These are phyloP conservation scores for Mycena sanguinolenta DNA, from an alignment of 768 basidiomycete genomes.

Conservation along the genomic window DNA sequence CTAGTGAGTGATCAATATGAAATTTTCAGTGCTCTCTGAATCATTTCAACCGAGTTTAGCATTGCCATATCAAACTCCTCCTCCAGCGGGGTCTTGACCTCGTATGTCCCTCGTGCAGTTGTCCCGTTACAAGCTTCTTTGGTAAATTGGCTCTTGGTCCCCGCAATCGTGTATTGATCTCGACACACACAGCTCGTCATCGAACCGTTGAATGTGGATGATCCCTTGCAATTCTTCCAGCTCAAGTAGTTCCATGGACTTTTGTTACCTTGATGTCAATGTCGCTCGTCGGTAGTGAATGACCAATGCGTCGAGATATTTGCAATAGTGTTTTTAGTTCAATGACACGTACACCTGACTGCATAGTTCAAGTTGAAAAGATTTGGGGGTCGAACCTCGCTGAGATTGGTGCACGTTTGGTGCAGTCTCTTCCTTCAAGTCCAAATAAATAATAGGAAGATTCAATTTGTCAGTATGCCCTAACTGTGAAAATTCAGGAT, in stretches of 20 bases:
- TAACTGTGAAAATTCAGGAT: no score
- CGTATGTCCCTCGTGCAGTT: slow-evolving; percentile 20
- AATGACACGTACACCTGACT: no score
- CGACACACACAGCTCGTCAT: slow-evolving; percentile 20
- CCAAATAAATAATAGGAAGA: no score
- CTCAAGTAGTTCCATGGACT: slow-evolving; percentile 17
- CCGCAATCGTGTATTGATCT: slow-evolving; percentile 17
- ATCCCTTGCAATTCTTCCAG: slow-evolving; percentile 25
- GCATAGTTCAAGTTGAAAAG: no score
- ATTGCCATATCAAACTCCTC: slow-evolving; percentile 17
- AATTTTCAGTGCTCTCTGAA: slow-evolving; percentile 11
- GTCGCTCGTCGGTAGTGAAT: slow-evolving; percentile 11
- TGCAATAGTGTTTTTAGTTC: no score
- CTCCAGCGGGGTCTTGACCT: slow-evolving; percentile 22
- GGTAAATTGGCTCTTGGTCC: slow-evolving; percentile 22
- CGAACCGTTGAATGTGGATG: slow-evolving; percentile 14
- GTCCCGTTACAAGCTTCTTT: slow-evolving; percentile 15
- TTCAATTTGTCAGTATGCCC: no score
- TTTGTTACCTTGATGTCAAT: not conserved
- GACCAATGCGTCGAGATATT: slow-evolving; percentile 17
- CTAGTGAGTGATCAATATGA: slow-evolving; percentile 21
- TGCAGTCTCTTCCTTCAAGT: no score
- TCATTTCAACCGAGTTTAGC: slow-evolving; percentile 24
- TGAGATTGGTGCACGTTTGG: no score
- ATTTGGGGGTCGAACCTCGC: no score